Evolutionary conservation across 305 asterid species (phyloP).

Genomic region (Fraxinus albicans): DNA sequence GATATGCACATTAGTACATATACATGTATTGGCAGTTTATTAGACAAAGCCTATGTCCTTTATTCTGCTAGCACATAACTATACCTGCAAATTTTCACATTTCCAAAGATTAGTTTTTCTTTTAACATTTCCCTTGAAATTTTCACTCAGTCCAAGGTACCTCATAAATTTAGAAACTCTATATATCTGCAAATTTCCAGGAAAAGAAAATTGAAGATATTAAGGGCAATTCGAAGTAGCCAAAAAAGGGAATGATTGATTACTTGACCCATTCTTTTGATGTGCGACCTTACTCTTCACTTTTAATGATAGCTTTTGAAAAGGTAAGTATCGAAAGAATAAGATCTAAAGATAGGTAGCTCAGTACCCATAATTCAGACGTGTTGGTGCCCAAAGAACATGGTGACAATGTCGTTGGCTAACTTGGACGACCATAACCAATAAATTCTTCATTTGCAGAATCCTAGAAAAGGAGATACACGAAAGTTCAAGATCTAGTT

Average conservation of each 20-base stretch:
- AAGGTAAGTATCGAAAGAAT: neutral
- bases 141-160: neutral
- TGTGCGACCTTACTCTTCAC: neutral
- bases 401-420: neutral
- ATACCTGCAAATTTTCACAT: neutral
- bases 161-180: neutral
- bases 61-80: neutral
- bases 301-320: neutral
- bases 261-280: neutral
- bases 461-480: conserved; percentile 23
- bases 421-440: conserved; percentile 14
- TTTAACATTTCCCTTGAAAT: neutral
- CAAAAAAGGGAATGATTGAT: neutral
- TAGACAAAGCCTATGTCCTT: neutral
- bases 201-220: neutral
- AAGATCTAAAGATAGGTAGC: neutral
- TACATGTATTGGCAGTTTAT: neutral
- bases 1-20: neutral
- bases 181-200: neutral
- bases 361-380: neutral
- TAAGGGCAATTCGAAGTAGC: neutral
- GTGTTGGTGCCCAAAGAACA: conserved; percentile 11
- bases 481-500: conserved; percentile 5
- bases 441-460: conserved; percentile 20
- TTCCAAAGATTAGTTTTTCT: neutral